Evolutionary conservation across 2,329 filamentous ascomycete species (phyloP), one percentile per base, ranked within the genome.

Genomic region (Microdochium trichocladiopsis): DNA sequence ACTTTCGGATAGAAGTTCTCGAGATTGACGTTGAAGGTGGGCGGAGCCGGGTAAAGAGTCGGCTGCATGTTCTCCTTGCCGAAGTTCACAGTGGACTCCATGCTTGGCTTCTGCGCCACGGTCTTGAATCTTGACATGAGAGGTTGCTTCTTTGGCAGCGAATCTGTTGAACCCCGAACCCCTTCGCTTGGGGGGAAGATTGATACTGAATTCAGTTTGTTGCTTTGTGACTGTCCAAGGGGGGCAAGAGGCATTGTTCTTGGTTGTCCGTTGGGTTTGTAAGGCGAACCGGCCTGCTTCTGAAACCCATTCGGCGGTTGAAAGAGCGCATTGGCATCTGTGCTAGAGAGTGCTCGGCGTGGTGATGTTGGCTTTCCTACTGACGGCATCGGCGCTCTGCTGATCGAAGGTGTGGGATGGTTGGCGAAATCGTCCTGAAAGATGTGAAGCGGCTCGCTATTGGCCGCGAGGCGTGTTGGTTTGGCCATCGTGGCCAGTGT

Each of bases 111-210:
- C 57, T 81, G 77, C 11, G 77, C 72, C 4, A 70, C 73, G 0
- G 78, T 79, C 68, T 83, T 82, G 64, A 79, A 83, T 53, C 75
- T 80, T 49, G 81, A 80, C 63, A 83, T 72, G 52, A 76, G 66
- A 1, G 81, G 79, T 57, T 70, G 70, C 65, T 82, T 87, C 76
- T 90, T 90, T 62, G 80, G 74, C 52, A 86, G 79, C 25, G 84
- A 87, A 67, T 89, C 87, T 33, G 86, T 87, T 33, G 70, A 70
- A 2, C 41, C 41, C 60, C 78, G 78, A 21, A 67, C 66, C 52
- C 76, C 72, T 56, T 73, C 72, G 51, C 72, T 68, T 2, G 87
- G 87, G 28, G 86, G 86, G 49, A 83, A 80, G 72, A 90, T 85
- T 43, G 79, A 73, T 55, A 88, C 74, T 60, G 83, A 78, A 64